Evolutionary conservation across 2,329 filamentous ascomycete genomes (phyloP).

Genomic region (Fusarium decemcellulare): DNA sequence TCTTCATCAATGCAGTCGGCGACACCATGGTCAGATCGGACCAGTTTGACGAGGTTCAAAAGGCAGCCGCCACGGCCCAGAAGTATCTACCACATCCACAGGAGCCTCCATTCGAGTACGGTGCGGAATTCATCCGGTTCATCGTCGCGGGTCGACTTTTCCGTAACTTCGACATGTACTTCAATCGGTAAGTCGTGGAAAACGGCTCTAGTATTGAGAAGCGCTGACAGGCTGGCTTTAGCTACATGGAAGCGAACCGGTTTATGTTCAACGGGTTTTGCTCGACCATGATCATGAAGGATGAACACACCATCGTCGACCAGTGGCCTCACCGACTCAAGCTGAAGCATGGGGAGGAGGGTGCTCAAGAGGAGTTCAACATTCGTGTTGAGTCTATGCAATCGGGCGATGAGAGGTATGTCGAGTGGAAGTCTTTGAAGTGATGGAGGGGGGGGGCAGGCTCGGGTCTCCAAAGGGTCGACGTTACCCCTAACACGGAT

Average conservation of each 20-base stretch:
- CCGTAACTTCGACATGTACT: neutral
- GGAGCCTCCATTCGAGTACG: neutral
- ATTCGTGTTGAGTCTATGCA: too few species aligned
- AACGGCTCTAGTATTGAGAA: neutral
- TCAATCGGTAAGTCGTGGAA: neutral
- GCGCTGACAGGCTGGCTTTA: neutral
- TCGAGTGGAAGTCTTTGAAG: too few species aligned
- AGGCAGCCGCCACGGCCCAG: neutral
- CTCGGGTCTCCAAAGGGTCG: too few species aligned
- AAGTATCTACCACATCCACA: neutral
- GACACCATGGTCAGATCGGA: neutral
- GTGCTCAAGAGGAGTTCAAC: constrained; percentile 10
- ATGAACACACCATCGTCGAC: constrained; percentile 21
- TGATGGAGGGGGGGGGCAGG: too few species aligned
- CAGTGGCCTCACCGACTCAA: constrained; percentile 19
- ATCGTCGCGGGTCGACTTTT: neutral
- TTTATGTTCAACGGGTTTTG: neutral
- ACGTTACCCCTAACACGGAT: too few species aligned
- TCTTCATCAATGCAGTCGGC: constrained; percentile 17
- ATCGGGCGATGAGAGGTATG: too few species aligned
- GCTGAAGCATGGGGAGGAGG: neutral
- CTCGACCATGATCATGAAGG: neutral
- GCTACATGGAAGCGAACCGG: neutral
- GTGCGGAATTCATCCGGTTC: too few species aligned
- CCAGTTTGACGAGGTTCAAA: neutral